Conservation (phyloP, 768 basidiomycete species). For the Lentinus tigrinus region DNA sequence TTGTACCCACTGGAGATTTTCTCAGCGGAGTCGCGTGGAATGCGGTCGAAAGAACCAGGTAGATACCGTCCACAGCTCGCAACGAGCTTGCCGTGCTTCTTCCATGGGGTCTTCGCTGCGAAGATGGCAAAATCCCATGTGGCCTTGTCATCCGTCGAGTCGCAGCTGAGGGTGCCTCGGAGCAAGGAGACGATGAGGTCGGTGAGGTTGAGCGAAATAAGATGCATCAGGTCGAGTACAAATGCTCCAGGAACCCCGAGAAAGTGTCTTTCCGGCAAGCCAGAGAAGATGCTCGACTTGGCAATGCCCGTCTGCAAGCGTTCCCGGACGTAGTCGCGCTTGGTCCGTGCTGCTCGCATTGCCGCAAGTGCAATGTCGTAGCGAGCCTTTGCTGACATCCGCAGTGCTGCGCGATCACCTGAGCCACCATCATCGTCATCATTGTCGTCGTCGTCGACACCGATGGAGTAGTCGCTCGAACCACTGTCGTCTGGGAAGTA, state of each 20-base stretch:
- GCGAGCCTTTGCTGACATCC: not conserved
- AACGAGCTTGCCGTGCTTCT: constrained; percentile 34
- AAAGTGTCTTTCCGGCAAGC: constrained; percentile 12
- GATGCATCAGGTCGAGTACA: constrained; percentile 40
- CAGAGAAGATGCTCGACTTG: constrained; percentile 37
- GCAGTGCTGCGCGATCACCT: constrained; percentile 11
- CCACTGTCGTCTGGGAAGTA: constrained; percentile 5
- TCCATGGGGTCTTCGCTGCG: constrained; percentile 28
- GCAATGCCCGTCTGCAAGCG: constrained; percentile 34
- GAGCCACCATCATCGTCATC: too few relatives aligned
- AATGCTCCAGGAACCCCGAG: constrained; percentile 19
- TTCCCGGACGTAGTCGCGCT: constrained; percentile 24
- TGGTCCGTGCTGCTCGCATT: constrained; percentile 21
- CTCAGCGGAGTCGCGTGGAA: constrained; percentile 40
- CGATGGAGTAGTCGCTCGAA: constrained; percentile 23
- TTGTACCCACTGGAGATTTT: constrained; percentile 38
- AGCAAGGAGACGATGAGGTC: constrained; percentile 34
- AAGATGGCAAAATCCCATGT: constrained; percentile 35
- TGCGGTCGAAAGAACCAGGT: constrained; percentile 41
- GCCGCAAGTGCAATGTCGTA: constrained; percentile 21
- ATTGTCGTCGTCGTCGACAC: constrained; percentile 32
- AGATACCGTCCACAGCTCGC: constrained; percentile 31
- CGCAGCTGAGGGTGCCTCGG: constrained; percentile 29
- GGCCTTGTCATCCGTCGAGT: constrained; percentile 16
- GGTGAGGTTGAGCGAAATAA: constrained; percentile 35